These are phyloP conservation scores for Marsdenia floribunda DNA, from an alignment of 257 asterid species.

Conservation along the genomic window DNA sequence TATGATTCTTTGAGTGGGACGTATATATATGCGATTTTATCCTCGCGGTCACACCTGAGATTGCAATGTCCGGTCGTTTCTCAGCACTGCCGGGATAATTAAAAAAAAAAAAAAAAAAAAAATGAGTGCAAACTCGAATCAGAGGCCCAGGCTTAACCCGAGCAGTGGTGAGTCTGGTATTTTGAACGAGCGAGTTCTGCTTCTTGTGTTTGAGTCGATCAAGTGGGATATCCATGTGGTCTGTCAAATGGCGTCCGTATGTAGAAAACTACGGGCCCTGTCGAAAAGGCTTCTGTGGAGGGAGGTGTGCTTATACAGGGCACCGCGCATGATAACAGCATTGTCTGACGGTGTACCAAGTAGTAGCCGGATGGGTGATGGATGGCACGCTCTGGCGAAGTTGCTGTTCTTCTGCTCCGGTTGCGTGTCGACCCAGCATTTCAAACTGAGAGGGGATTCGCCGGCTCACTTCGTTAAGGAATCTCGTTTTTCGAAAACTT, in stretches of 20 bases:
- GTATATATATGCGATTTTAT: not conserved
- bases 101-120: not conserved
- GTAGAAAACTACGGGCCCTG: slow-evolving; percentile 52
- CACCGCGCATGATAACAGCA: slow-evolving; percentile 49
- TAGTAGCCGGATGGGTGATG: slow-evolving; percentile 43
- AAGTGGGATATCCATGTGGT: slow-evolving; percentile 68
- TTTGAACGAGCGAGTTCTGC: slow-evolving; percentile 52
- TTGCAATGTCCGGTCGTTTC: not conserved
- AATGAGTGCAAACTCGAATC: slow-evolving; percentile 31
- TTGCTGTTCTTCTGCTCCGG: slow-evolving; percentile 77
- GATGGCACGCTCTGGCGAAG: slow-evolving; percentile 78
- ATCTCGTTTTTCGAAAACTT: slow-evolving; percentile 80
- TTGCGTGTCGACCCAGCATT: slow-evolving; percentile 48
- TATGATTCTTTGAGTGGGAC: not conserved
- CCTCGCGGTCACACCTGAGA: not conserved
- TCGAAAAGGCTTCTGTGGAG: slow-evolving; percentile 70
- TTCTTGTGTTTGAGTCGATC: slow-evolving; percentile 42
- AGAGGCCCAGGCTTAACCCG: slow-evolving; percentile 20
- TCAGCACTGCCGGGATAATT: not conserved
- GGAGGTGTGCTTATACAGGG: slow-evolving; percentile 57
- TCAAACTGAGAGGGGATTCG: slow-evolving; percentile 24
- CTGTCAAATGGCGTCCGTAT: slow-evolving; percentile 46
- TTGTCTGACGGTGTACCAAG: slow-evolving; percentile 33
- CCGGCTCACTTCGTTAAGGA: slow-evolving; percentile 56
- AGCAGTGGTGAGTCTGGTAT: slow-evolving; percentile 40